phyloP scores from a whole-genome alignment of 2,329 filamentous ascomycete genomes.

The Ascochyta rabiei region DNA sequence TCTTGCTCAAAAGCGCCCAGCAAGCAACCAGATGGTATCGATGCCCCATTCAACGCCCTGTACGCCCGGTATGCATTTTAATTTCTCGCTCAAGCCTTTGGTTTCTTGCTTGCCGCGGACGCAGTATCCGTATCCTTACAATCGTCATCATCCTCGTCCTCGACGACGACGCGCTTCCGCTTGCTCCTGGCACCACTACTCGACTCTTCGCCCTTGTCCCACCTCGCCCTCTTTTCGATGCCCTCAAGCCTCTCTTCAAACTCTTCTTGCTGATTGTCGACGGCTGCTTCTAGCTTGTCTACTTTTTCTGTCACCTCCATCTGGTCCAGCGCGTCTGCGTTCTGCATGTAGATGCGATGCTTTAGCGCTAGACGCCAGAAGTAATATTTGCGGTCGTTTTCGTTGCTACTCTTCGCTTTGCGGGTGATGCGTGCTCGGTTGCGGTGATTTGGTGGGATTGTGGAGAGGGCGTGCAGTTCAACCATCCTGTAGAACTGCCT shows the following conservation, averaged over 20 bases:
- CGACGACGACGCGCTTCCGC: conserved; percentile 43
- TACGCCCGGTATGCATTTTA: conserved; percentile 1
- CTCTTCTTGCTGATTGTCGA: conserved; percentile 72
- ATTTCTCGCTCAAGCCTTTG: conserved; percentile 24
- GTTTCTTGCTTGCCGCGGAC: conserved; percentile 19
- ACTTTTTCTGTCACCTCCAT: conserved; percentile 71
- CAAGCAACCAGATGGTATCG: conserved; percentile 10
- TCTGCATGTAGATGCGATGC: conserved; percentile 76
- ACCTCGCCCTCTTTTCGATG: conserved; percentile 44
- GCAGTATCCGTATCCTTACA: conserved; percentile 44
- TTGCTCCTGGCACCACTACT: conserved; percentile 34
- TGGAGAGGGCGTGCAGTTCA: conserved; percentile 73
- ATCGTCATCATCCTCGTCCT: conserved; percentile 48
- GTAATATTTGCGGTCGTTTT: conserved; percentile 67
- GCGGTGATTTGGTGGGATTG: conserved; percentile 58
- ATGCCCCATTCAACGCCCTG: conserved; percentile 5
- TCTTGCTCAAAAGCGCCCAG: not conserved
- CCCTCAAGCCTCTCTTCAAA: conserved; percentile 70
- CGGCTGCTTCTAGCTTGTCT: conserved; percentile 72
- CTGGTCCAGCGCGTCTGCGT: conserved; percentile 72
- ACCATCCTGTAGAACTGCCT: conserved; percentile 77
- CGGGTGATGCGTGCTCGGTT: conserved; percentile 54
- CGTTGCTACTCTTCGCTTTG: conserved; percentile 56
- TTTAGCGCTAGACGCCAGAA: conserved; percentile 80
- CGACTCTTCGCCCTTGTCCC: conserved; percentile 24